Evolutionary conservation across 805 yeast species (phyloP).

Genomic region (Suhomyces prunicola): DNA sequence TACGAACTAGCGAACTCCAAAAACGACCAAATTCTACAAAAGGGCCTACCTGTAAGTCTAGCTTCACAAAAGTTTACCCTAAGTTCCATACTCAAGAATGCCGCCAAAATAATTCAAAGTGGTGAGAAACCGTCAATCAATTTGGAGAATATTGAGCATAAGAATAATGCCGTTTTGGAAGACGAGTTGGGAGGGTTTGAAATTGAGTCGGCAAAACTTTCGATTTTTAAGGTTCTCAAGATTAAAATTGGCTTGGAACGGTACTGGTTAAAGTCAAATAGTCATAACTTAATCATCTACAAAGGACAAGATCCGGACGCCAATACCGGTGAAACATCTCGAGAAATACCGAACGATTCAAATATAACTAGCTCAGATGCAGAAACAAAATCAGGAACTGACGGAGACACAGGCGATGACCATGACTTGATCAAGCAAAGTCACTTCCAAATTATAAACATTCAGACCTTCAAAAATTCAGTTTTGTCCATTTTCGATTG

Average conservation of each 20-base stretch:
- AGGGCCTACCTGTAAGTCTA: constrained; percentile 30
- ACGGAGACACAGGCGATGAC: not conserved
- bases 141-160: constrained; percentile 36
- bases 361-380: not conserved
- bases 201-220: constrained; percentile 26
- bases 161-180: constrained; percentile 25
- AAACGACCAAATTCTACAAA: constrained; percentile 31
- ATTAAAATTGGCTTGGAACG: constrained; percentile 28
- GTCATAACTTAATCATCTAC: constrained; percentile 35
- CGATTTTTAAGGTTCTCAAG: constrained; percentile 32
- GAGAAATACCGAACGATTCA: not conserved
- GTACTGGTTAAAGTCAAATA: constrained; percentile 38
- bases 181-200: constrained; percentile 28
- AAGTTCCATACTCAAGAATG: constrained; percentile 27
- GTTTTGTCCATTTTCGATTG: constrained; percentile 23
- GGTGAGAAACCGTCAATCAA: constrained; percentile 14
- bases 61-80: constrained; percentile 25
- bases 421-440: constrained; percentile 4
- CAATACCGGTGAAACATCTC: no score
- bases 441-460: constrained; percentile 32
- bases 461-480: constrained; percentile 28
- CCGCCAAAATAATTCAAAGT: constrained; percentile 33
- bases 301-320: constrained; percentile 18
- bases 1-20: constrained; percentile 30
- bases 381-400: not conserved